A percentile compares a stretch with the other conserved stretches of the same genome.
These are phyloP conservation scores for Yamadazyma triangularis DNA, from an alignment of 1,139 yeast genomes.

Conservation along the genomic window DNA sequence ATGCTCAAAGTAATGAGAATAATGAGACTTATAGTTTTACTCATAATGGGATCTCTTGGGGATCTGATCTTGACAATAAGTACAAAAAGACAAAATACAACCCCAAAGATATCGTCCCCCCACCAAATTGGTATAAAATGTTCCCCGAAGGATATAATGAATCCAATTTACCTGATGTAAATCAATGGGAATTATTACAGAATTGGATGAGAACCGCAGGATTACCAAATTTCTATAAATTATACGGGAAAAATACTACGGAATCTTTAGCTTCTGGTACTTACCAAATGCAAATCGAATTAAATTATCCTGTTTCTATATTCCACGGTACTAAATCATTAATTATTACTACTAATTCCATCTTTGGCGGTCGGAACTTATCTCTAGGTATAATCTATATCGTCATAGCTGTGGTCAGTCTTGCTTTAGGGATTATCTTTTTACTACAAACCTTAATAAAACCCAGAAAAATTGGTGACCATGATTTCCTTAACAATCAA, in stretches of 20 bases:
- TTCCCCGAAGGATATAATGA: slow-evolving; percentile 87
- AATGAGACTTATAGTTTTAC: slow-evolving; percentile 57
- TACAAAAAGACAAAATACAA: slow-evolving; percentile 76
- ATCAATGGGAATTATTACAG: slow-evolving; percentile 42
- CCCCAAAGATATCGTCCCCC: slow-evolving; percentile 77
- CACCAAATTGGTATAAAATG: slow-evolving; percentile 85
- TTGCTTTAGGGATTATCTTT: slow-evolving; percentile 44
- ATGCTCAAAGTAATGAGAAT: slow-evolving; percentile 35
- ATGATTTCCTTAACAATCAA: slow-evolving; percentile 28
- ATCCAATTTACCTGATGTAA: slow-evolving; percentile 70
- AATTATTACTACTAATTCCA: slow-evolving; percentile 61
- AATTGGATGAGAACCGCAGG: slow-evolving; percentile 90
- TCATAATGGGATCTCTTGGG: slow-evolving; percentile 79
- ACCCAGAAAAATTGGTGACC: slow-evolving; percentile 45
- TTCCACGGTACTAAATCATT: slow-evolving; percentile 70
- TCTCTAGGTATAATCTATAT: slow-evolving; percentile 64
- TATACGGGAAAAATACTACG: slow-evolving; percentile 55
- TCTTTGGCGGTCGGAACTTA: slow-evolving; percentile 68
- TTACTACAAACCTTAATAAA: slow-evolving; percentile 44
- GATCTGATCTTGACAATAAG: slow-evolving; percentile 63
- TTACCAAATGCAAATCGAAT: slow-evolving; percentile 52
- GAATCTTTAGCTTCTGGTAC: slow-evolving; percentile 51
- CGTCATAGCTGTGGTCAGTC: slow-evolving; percentile 54
- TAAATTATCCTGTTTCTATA: slow-evolving; percentile 66
- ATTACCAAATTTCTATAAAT: slow-evolving; percentile 61